Base-by-base conservation (phyloP, 1,284 basidiomycete genomes). In the Melanopsichium pennsylvanicum region DNA sequence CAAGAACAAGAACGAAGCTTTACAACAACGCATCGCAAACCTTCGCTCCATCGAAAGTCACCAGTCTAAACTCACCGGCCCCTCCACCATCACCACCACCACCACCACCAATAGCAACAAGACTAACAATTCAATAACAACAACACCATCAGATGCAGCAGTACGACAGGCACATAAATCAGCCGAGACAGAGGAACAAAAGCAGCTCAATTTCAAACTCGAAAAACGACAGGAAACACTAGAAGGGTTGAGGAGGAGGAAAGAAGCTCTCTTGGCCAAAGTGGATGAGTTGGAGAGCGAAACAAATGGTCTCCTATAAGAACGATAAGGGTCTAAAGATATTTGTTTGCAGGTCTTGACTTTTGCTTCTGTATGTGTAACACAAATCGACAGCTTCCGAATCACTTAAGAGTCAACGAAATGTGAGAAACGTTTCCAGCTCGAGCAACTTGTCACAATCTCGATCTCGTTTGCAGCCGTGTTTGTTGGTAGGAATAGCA, bases 21-120 rank as follows among this genome's bases (percentile, higher is more conserved):
- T 61, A 2, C 57, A 61, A 18, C 64, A 68, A 34, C 39, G 58
- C 13, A 45, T 68, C 25, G 34, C 39, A 22, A 62, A 61, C 42
- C 40, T 68, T 7, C 35, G 54, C 11, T 58, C 54, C 11, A 68
- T 68, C 44, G 58, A 58, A 13, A 21, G 34, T 2, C 64, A 68
- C 50, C 52, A 56, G 19, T 48, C 58, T 37, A 68, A 62, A 40
- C 50, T 68, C 16, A 46, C 40, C 10, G n/a, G 36, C 27, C 3
- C 34, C n/a, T 7, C 32, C 5, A 22, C 11, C 13, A 29, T 7
- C 13, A 13, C 27, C 27, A 29, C 27, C 13, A 13, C 27, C 13
- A 13, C 27, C 13, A 13, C 27, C 8, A 13, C 27, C n/a, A n/a
- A n/a, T n/a, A n/a, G n/a, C n/a, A n/a, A n/a, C n/a, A n/a, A n/a